Percentiles rank a stretch among this genome's conserved stretches.
phyloP scores from a whole-genome alignment of 2,329 filamentous ascomycete species.

The Pseudocercospora vitis region DNA sequence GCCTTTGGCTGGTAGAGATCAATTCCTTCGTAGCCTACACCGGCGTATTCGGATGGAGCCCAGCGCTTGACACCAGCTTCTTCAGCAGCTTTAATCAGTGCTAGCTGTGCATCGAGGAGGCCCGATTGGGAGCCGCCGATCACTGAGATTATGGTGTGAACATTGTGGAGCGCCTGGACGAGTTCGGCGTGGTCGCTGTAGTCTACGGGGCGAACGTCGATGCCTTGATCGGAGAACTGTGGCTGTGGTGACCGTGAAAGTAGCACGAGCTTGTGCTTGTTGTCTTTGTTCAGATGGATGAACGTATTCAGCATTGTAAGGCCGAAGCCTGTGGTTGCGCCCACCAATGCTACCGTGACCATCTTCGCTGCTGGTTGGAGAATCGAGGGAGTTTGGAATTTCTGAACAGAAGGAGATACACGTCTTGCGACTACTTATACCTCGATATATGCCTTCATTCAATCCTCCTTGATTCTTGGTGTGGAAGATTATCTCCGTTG shows the following conservation, averaged over 20 bases:
- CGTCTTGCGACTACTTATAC: neutral
- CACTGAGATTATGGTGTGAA: conserved; percentile 36
- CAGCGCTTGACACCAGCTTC: conserved; percentile 61
- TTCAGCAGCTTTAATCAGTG: conserved; percentile 57
- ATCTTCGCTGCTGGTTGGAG: conserved; percentile 14
- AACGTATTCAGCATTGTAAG: conserved; percentile 32
- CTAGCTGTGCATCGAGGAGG: conserved; percentile 43
- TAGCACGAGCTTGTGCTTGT: conserved; percentile 29
- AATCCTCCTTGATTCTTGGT: neutral
- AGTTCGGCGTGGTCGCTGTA: conserved; percentile 30
- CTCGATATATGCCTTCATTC: neutral
- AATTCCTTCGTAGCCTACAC: conserved; percentile 27
- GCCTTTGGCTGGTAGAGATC: conserved; percentile 32
- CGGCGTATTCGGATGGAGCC: conserved; percentile 59
- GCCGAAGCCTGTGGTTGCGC: conserved; percentile 35
- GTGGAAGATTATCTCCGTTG: neutral
- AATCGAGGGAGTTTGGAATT: neutral
- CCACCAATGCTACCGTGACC: conserved; percentile 33
- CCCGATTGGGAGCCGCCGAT: conserved; percentile 26
- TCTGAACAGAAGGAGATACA: neutral
- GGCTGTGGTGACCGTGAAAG: conserved; percentile 33
- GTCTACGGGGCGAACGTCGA: conserved; percentile 32
- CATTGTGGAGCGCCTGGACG: conserved; percentile 26
- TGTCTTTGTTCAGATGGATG: conserved; percentile 23
- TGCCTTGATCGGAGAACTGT: conserved; percentile 20